A percentile compares a stretch with the other conserved stretches of the same genome.
Evolutionary conservation across 2,329 filamentous ascomycete genomes (phyloP).

Genomic region (Epichloe scottii): DNA sequence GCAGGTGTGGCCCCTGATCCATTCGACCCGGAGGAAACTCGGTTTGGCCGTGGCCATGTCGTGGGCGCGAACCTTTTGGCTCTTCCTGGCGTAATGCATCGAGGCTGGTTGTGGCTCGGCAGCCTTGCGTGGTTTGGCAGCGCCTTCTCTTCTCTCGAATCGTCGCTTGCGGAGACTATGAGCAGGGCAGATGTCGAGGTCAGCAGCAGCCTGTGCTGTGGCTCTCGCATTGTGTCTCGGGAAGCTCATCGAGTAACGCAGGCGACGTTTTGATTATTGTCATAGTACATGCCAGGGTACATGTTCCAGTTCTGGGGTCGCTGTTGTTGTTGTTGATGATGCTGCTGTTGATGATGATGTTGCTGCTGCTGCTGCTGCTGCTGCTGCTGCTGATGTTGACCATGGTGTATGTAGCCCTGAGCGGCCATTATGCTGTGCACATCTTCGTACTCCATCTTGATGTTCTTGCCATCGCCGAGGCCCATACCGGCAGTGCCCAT

Average conservation of each 20-base stretch:
- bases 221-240: neutral
- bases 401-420: slow-evolving; percentile 16
- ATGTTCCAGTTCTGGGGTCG: slow-evolving; percentile 19
- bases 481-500: slow-evolving; percentile 14
- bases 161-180: too few species aligned
- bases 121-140: too few species aligned
- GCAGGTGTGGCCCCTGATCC: too few species aligned
- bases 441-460: slow-evolving; percentile 30
- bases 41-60: too few species aligned
- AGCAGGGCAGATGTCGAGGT: too few species aligned
- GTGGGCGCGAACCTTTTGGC: too few species aligned
- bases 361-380: slow-evolving; percentile 12
- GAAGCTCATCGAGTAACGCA: slow-evolving; percentile 3
- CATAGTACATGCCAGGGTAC: slow-evolving; percentile 21
- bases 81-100: too few species aligned
- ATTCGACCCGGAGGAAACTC: too few species aligned
- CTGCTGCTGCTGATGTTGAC: neutral
- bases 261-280: slow-evolving; percentile 5
- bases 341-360: slow-evolving; percentile 17
- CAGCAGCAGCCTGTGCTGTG: neutral
- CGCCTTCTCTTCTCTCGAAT: too few species aligned
- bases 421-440: slow-evolving; percentile 14
- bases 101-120: too few species aligned
- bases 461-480: slow-evolving; percentile 19
- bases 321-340: slow-evolving; percentile 15